These are phyloP conservation scores for Lasiodiplodia citricola DNA, from an alignment of 2,329 filamentous ascomycete species.

Conservation along the genomic window DNA sequence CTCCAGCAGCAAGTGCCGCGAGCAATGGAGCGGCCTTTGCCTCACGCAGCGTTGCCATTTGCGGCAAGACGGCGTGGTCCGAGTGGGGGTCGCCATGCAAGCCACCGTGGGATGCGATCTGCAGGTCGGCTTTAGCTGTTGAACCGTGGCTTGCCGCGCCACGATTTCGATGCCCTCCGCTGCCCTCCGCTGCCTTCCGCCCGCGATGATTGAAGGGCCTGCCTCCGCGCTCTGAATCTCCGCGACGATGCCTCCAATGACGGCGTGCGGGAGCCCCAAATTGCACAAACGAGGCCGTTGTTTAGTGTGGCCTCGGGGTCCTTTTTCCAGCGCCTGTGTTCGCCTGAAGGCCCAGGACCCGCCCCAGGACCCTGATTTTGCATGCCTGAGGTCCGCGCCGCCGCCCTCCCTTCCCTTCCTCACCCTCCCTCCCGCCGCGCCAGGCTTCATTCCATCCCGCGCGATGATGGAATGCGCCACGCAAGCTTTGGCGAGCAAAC, in stretches of 20 bases:
- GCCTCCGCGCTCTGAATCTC: conserved; percentile 7
- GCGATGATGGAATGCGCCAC: conserved; percentile 22
- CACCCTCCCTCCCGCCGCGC: conserved; percentile 4
- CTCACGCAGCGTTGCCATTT: conserved; percentile 12
- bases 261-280: not conserved
- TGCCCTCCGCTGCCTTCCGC: not conserved
- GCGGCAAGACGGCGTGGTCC: conserved; percentile 2
- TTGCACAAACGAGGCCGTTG: not conserved
- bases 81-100: conserved; percentile 18
- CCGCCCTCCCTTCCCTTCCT: not conserved
- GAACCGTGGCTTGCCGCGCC: conserved; percentile 20
- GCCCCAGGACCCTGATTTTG: conserved; percentile 19
- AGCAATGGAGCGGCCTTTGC: conserved; percentile 1
- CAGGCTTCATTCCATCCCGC: conserved; percentile 14
- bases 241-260: not conserved
- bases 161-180: not conserved
- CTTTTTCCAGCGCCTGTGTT: not conserved
- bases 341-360: not conserved
- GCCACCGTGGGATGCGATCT: conserved; percentile 24
- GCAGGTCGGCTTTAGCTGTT: conserved; percentile 17
- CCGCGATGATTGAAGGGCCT: conserved; percentile 13
- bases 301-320: not conserved
- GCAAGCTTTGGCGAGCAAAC: conserved; percentile 13
- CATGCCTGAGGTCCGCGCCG: conserved; percentile 10
- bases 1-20: conserved; percentile 16